Evolutionary conservation across 148 eudicot genomes (phyloP).

Genomic region (Camellia japonica): DNA sequence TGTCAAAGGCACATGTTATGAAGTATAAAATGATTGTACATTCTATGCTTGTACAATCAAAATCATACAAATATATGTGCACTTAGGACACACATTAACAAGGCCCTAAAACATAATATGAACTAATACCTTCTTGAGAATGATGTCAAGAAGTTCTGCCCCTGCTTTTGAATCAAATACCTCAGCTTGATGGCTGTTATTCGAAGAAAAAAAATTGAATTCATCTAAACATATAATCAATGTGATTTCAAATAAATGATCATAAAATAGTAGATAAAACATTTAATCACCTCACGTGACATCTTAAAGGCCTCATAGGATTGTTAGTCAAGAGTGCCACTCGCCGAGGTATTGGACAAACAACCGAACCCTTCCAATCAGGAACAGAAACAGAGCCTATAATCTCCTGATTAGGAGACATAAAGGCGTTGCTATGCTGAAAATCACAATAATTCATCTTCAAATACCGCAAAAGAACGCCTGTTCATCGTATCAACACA

Average conservation of each 20-base stretch:
- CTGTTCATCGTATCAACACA: slow-evolving; percentile 1
- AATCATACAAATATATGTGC: too few relatives aligned
- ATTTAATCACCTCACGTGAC: slow-evolving; percentile 34
- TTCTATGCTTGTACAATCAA: too few relatives aligned
- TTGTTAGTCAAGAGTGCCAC: slow-evolving; percentile 29
- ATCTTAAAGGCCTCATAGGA: slow-evolving; percentile 29
- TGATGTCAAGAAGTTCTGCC: slow-evolving; percentile 49
- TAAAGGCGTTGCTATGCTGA: slow-evolving; percentile 20
- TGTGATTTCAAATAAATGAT: neutral
- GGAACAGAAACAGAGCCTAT: slow-evolving; percentile 21
- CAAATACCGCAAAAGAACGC: slow-evolving; percentile 9
- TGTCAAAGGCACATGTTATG: too few relatives aligned
- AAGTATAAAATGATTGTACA: too few relatives aligned
- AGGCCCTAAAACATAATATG: too few relatives aligned
- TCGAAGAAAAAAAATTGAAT: neutral
- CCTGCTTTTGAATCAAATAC: slow-evolving; percentile 34
- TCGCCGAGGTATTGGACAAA: slow-evolving; percentile 46
- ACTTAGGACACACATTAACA: neutral
- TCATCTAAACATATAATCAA: neutral
- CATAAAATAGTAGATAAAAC: neutral
- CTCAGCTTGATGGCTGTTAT: slow-evolving; percentile 30
- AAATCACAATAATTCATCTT: slow-evolving; percentile 37
- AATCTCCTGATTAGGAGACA: slow-evolving; percentile 29
- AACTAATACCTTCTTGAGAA: slow-evolving; percentile 44
- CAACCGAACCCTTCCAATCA: slow-evolving; percentile 25